These are phyloP conservation scores for Phytophthora constricta DNA, from an alignment of 352 stramenopile species.

Conservation along the genomic window DNA sequence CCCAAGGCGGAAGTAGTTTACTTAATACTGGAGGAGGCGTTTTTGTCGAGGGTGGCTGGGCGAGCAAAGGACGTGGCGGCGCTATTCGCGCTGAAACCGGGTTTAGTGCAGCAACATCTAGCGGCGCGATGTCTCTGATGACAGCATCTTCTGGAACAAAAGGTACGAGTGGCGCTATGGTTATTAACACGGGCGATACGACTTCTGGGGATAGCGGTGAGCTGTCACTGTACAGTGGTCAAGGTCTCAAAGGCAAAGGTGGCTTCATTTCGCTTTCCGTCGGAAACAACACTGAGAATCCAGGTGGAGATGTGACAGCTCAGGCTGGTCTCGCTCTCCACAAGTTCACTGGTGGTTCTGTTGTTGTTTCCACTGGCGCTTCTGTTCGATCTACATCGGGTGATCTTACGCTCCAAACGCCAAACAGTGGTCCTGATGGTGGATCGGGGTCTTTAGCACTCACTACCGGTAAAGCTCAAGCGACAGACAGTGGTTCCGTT, in stretches of 20 bases:
- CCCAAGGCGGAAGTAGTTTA: slow-evolving; percentile 64
- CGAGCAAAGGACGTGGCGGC: slow-evolving; percentile 60
- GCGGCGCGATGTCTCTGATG: slow-evolving; percentile 54
- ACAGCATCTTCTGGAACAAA: slow-evolving; percentile 66
- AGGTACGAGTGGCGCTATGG: slow-evolving; percentile 56
- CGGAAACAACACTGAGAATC: slow-evolving; percentile 55
- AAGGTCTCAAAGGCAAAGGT: slow-evolving; percentile 58
- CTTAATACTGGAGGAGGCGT: slow-evolving; percentile 78
- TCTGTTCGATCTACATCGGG: slow-evolving; percentile 68
- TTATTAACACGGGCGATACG: slow-evolving; percentile 63
- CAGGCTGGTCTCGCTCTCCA: slow-evolving; percentile 74
- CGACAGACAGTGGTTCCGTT: slow-evolving; percentile 35
- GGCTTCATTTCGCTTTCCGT: slow-evolving; percentile 66
- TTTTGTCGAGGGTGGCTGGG: slow-evolving; percentile 74
- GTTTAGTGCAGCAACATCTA: slow-evolving; percentile 60
- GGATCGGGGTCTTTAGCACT: slow-evolving; percentile 53
- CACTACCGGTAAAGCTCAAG: slow-evolving; percentile 25
- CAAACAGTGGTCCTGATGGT: slow-evolving; percentile 54
- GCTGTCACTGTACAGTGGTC: slow-evolving; percentile 61
- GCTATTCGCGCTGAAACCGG: slow-evolving; percentile 56
- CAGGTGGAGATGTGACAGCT: slow-evolving; percentile 65
- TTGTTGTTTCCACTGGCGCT: slow-evolving; percentile 62
- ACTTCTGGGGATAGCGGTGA: slow-evolving; percentile 70
- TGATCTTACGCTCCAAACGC: slow-evolving; percentile 62
- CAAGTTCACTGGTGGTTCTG: slow-evolving; percentile 56